Evolutionary conservation across 2,329 filamentous ascomycete species (phyloP), one percentile per base, ranked within the genome.

Genomic region (Aureobasidium sp.): DNA sequence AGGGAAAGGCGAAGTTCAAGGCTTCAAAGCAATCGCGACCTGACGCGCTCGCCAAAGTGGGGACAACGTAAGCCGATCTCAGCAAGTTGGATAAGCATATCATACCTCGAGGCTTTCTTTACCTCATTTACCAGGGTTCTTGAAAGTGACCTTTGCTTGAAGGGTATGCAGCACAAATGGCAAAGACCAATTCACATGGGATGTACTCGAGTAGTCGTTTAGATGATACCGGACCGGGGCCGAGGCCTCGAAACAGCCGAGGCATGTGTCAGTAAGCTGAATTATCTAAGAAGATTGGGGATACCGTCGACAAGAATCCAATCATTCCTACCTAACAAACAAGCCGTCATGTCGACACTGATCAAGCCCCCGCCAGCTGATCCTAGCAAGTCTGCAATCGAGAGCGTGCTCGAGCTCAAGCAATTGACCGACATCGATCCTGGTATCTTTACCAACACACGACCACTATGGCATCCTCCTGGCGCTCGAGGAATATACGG

Each of bases 401-500:
- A 97, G 77, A 93, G 95, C 75, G 87, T 90, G 53, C 83, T 97
- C 61, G 91, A 96, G 70, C 81, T 97, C 68, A 94, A 89, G 3
- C 88, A 91, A 67, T 81, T 97, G 58, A 80, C 80, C 61, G 87
- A 89, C 65, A 84, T 94, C 66, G 87, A 88, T 48, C 87, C 88
- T 62, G 89, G 96, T 73, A 87, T 97, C 68, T 99, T 94, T 79
- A 97, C 94, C 61, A 99, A 99, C 74, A 90, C 91, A 2, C 88
- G 91, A 41, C 88, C 88, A 25, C 82, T 94, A 65, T 97, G 92
- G 92, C 92, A 95, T 69, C 94, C 94, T 0, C 87, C 90, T 0
- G 91, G 91, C 22, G 94, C 94, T 2, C 86, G 94, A 60, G 94
- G 94, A 64, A 91, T 99, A 75, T 99, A 91, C 71, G 94, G 94